Base-by-base conservation (phyloP, 2,329 filamentous ascomycete genomes). In the Fusarium coffeatum region DNA sequence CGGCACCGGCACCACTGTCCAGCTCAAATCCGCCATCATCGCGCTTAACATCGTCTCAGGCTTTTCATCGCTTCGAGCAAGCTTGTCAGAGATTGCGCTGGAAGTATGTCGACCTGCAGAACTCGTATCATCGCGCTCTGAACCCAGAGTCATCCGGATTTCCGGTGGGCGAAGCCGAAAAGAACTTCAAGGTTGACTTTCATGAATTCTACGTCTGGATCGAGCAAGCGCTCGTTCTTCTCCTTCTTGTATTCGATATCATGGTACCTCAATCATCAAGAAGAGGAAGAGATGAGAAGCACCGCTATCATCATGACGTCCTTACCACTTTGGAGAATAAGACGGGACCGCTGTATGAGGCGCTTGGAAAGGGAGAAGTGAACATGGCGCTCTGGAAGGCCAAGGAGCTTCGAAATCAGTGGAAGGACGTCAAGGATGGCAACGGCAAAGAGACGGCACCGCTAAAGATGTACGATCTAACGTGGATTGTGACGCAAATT, bases 111-210 rank as follows among this genome's bases (percentile, higher is more conserved):
- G 88, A 88, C 69, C 81, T 91, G 32, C 84, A 85, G n/a, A 77
- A 81, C 54, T 87, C 84, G 3, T 90, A 90, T 74, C 78, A 77
- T n/a, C 80, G 83, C 3, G 88, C 88, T 0, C 80, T 81, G 25
- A 76, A 80, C 37, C 80, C 81, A 8, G 60, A 76, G 3, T 74
- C 76, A 2, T 77, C 72, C 34, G 78, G 75, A 42, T 81, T 83
- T 46, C 72, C 78, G 0, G 72, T 75, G 22, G 76, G 77, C 8
- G 84, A 87, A 68, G 86, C 86, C 0, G 88, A 90, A 77, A 84
- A 87, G 18, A 92, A 92, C 84, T 93, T 93, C 82, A 93, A 93
- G 77, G 84, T 93, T 10, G 91, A 93, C 74, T 93, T 93, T 68
- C 89, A 92, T 78, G 91, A 93, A 74, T 93, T 90, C 77, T 93